Conservation (phyloP, 2,329 filamentous ascomycete species). For the Coniochaeta sp. region DNA sequence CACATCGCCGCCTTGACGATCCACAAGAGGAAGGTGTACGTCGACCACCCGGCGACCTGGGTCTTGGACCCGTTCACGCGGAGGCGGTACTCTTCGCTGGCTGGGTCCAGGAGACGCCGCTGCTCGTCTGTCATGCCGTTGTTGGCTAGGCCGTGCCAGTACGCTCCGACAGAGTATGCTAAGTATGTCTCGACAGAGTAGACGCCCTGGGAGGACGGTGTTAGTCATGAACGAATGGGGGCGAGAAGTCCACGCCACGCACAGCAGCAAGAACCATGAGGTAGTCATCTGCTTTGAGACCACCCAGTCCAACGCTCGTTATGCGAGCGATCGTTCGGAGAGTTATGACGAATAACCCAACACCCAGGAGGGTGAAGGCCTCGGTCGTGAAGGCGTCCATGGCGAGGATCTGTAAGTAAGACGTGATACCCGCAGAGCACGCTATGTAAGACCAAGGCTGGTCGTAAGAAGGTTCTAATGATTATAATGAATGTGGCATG, state of each 20-base stretch:
- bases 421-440: background rate
- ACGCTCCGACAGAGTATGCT: slow-evolving; percentile 19
- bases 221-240: slow-evolving; percentile 5
- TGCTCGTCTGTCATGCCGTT: slow-evolving; percentile 23
- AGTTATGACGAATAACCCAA: slow-evolving; percentile 40
- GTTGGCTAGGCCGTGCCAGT: slow-evolving; percentile 22
- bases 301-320: slow-evolving; percentile 35
- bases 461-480: background rate
- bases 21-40: slow-evolving; percentile 44
- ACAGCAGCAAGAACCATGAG: slow-evolving; percentile 48
- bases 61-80: slow-evolving; percentile 41
- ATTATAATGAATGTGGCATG: background rate
- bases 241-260: slow-evolving; percentile 6
- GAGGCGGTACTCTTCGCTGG: slow-evolving; percentile 18
- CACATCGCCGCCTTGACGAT: slow-evolving; percentile 45
- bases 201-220: slow-evolving; percentile 6
- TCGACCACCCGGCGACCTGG: slow-evolving; percentile 44
- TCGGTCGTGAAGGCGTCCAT: slow-evolving; percentile 29
- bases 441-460: background rate
- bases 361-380: slow-evolving; percentile 39
- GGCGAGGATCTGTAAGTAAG: background rate
- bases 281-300: slow-evolving; percentile 52
- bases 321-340: slow-evolving; percentile 43
- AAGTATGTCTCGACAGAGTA: slow-evolving; percentile 19
- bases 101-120: slow-evolving; percentile 15